Base-by-base conservation (phyloP, 768 basidiomycete genomes). In the Boletus rufocinnamomeus region DNA sequence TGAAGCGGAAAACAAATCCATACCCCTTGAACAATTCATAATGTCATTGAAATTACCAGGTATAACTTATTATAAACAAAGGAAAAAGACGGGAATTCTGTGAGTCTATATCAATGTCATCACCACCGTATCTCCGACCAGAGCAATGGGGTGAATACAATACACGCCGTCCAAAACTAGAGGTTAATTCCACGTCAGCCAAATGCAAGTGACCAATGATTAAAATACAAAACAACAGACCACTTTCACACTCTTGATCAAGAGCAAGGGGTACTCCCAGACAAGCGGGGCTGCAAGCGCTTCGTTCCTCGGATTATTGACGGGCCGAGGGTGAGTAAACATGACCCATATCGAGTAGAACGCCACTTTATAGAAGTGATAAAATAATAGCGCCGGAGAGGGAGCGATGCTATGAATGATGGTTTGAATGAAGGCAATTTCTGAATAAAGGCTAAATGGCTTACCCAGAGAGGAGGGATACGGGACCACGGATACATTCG, bases 311-410 rank as follows among this genome's bases (percentile, higher is more conserved):
- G 51, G 13, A 28, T 57, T 23, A 16, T 30, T 9, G 6, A 52
- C 35, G 11, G 75, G 70, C 14, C 74, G 76, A 46, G 83, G 80
- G 55, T 80, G 84, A 10, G 86, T 88, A 74, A 98, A 95, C 74
- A 97, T 80, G 51, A 89, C 79, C 85, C 88, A 98, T 69, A 98
- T 88, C 2, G 95, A 87, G 75, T 97, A 99, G 63, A 99, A 83
- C 0, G 97, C 97, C 63, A 99, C 97, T 28, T 83, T 77, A 80
- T 96, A 99, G 77, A 99, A 99, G 78, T 98, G 97, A 68, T 83
- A 84, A 63, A 88, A 84, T 21, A 99, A 85, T 46, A 93, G 77
- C 13, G 83, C 60, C 0, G 95, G 93, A n/a, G 89, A 88, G 6
- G 91, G 88, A 2, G 83, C 79, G 58, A 96, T 82, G 14, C 95